Percentiles rank a stretch among this genome's conserved stretches.
Conservation (phyloP, 192 early-diverging fungal species). For the Funneliformis mosseae region DNA sequence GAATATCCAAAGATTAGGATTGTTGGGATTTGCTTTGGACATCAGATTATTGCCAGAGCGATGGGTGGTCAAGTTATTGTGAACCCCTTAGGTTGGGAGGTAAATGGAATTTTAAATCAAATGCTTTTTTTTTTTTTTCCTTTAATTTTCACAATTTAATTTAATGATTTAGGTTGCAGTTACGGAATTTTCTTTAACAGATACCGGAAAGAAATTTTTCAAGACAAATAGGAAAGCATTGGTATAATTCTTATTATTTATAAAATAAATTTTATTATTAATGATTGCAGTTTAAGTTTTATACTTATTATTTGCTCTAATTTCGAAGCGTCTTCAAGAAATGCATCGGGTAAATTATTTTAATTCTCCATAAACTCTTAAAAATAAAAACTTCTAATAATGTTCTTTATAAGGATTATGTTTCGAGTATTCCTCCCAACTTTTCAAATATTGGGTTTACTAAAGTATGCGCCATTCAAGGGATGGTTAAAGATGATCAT, state of each 20-base stretch:
- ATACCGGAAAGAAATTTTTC: constrained; percentile 5
- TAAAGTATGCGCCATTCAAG: constrained; percentile 58
- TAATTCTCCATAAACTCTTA: neutral
- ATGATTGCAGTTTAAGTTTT: no score
- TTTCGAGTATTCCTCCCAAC: constrained; percentile 58
- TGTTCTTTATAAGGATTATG: constrained; percentile 56
- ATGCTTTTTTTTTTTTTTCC: neutral
- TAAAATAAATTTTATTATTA: no score
- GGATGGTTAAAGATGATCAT: constrained; percentile 56
- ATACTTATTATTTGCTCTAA: neutral
- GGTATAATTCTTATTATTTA: constrained; percentile 32
- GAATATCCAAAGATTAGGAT: constrained; percentile 48
- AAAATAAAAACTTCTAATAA: neutral
- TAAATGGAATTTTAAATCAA: constrained; percentile 29
- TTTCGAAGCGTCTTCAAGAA: constrained; percentile 55
- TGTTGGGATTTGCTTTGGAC: constrained; percentile 83
- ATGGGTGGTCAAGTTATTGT: constrained; percentile 57
- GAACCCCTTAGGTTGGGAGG: constrained; percentile 77
- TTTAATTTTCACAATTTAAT: neutral
- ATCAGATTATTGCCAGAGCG: constrained; percentile 78
- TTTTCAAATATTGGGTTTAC: constrained; percentile 63
- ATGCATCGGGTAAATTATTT: constrained; percentile 48
- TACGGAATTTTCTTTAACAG: constrained; percentile 2
- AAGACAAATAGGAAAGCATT: constrained; percentile 30
- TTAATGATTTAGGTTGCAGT: neutral